phyloP scores from a whole-genome alignment of 78 protist species.

The slime mould (Dictyostelium discoideum) region DNA sequence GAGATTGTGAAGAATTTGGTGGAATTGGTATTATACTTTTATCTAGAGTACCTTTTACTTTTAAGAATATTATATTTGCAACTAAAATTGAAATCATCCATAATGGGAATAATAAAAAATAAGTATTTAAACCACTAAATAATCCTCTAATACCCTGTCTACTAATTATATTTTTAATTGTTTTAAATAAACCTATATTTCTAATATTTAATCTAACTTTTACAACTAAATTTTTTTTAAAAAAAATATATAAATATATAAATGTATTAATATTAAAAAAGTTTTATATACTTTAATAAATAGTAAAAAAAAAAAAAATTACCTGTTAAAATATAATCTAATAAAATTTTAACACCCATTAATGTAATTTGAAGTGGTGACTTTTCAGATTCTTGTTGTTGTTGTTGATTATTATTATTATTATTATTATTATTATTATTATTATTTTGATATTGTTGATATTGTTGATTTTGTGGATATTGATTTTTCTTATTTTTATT shows the following conservation, averaged over 20 bases:
- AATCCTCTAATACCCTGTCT: slow-evolving; percentile 59
- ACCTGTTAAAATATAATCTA: slow-evolving; percentile 76
- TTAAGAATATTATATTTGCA: slow-evolving; percentile 50
- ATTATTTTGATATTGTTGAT: background rate
- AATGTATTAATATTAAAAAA: no score
- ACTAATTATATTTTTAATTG: slow-evolving; percentile 21
- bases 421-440: no score
- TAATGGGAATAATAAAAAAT: slow-evolving; percentile 58
- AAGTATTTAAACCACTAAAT: slow-evolving; percentile 58
- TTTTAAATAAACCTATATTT: slow-evolving; percentile 67
- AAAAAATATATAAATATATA: background rate
- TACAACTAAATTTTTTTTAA: slow-evolving; percentile 1
- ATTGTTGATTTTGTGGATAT: background rate
- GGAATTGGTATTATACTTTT: slow-evolving; percentile 33
- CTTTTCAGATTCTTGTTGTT: slow-evolving; percentile 8
- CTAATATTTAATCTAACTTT: slow-evolving; percentile 77
- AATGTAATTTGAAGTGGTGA: slow-evolving; percentile 58
- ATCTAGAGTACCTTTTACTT: slow-evolving; percentile 33
- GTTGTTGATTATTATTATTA: no score
- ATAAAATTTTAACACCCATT: slow-evolving; percentile 43
- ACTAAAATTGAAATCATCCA: slow-evolving; percentile 70
- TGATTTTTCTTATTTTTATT: background rate
- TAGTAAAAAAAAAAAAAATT: background rate
- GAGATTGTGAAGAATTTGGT: background rate
- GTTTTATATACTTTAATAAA: background rate